Conservation (phyloP, 768 basidiomycete species). For the Tylopilus sp. region DNA sequence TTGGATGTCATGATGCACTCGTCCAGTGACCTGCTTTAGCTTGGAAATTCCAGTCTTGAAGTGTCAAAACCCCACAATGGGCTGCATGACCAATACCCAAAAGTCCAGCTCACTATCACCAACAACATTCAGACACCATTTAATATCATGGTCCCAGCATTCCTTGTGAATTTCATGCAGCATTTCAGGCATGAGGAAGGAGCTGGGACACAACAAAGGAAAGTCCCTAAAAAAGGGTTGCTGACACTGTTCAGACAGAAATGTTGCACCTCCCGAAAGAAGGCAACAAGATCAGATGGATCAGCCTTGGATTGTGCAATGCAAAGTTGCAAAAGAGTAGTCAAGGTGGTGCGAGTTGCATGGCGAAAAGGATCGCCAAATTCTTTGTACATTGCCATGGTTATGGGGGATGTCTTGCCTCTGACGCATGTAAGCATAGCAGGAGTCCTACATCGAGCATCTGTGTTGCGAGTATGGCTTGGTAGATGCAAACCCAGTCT, state of each 20-base stretch:
- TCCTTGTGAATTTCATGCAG: background rate
- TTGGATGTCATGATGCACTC: background rate
- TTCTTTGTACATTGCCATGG: background rate
- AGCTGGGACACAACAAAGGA: background rate
- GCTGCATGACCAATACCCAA: background rate
- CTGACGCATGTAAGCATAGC: background rate
- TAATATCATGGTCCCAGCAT: background rate
- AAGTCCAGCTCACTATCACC: background rate
- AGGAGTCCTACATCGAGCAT: background rate
- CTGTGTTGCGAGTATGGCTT: background rate
- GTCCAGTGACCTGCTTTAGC: background rate
- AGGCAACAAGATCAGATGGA: background rate
- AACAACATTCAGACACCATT: background rate
- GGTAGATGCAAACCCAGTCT: background rate
- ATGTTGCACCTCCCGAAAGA: background rate
- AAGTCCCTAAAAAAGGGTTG: background rate
- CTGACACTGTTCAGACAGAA: background rate
- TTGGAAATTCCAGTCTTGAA: background rate
- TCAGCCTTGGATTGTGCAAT: background rate
- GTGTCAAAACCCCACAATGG: background rate
- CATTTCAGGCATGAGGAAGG: background rate
- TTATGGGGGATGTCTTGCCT: background rate
- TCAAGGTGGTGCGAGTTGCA: background rate
- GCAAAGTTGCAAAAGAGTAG: background rate
- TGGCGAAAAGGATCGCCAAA: background rate